A percentile compares a stretch with the other conserved stretches of the same genome.
Conservation (phyloP, 2,329 filamentous ascomycete species). For the Fusarium phyllophilum region DNA sequence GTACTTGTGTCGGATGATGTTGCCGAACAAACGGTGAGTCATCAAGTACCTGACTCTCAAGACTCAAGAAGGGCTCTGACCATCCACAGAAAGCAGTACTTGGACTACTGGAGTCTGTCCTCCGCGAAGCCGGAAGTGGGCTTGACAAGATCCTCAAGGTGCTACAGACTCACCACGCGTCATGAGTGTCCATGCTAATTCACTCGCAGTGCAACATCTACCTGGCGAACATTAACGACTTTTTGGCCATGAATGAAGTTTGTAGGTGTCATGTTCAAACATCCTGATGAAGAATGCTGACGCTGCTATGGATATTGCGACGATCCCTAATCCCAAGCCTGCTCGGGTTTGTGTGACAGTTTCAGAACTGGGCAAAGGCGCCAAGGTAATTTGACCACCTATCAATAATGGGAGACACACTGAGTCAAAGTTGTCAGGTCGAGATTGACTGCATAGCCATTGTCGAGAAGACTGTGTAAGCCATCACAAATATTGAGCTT, state of each 20-base stretch:
- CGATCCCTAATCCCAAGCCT: neutral
- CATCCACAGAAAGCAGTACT: neutral
- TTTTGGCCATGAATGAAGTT: neutral
- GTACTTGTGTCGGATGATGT: neutral
- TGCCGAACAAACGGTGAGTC: neutral
- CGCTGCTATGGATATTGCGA: neutral
- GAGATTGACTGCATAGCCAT: neutral
- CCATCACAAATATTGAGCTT: too few species aligned
- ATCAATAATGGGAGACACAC: neutral
- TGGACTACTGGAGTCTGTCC: neutral
- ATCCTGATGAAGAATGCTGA: neutral
- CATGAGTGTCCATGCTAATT: neutral
- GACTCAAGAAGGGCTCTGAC: neutral
- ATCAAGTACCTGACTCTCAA: neutral
- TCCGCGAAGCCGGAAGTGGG: neutral
- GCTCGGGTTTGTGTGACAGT: neutral
- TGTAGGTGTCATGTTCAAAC: neutral
- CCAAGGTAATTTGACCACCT: neutral
- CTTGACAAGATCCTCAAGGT: neutral
- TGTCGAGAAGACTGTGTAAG: neutral
- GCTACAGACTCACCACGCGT: rapidly evolving
- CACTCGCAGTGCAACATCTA: neutral
- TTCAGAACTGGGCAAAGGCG: neutral
- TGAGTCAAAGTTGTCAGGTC: neutral
- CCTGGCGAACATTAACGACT: neutral